phyloP scores from a whole-genome alignment of 2,329 filamentous ascomycete species.

The Lachnellula arida region DNA sequence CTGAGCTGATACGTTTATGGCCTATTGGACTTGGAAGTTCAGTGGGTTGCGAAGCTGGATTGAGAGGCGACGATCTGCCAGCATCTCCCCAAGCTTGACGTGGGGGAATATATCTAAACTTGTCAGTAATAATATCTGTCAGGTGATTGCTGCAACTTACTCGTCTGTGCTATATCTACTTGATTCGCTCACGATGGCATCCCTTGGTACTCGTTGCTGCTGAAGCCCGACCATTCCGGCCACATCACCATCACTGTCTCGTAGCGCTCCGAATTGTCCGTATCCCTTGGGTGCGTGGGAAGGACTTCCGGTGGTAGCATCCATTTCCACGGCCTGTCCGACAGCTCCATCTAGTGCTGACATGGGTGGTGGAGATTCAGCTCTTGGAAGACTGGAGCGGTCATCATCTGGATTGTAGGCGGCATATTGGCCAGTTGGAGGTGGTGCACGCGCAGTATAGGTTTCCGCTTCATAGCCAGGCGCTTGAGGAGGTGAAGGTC shows the following conservation, averaged over 20 bases:
- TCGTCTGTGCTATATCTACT: slow-evolving; percentile 70
- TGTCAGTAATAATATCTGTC: slow-evolving; percentile 16
- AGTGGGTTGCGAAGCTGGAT: slow-evolving; percentile 32
- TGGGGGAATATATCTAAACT: slow-evolving; percentile 46
- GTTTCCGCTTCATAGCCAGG: slow-evolving; percentile 14
- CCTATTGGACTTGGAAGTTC: slow-evolving; percentile 35
- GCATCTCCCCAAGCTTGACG: slow-evolving; percentile 50
- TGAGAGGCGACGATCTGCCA: slow-evolving; percentile 44
- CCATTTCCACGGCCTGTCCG: slow-evolving; percentile 75
- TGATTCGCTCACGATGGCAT: slow-evolving; percentile 56
- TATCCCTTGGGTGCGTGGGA: slow-evolving; percentile 37
- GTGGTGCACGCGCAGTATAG: slow-evolving; percentile 11
- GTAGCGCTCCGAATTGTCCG: slow-evolving; percentile 43
- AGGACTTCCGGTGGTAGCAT: slow-evolving; percentile 57
- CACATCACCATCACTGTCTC: slow-evolving; percentile 67
- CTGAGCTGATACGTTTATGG: slow-evolving; percentile 23
- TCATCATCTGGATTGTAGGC: slow-evolving; percentile 24
- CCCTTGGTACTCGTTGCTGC: slow-evolving; percentile 44
- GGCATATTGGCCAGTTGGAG: slow-evolving; percentile 20
- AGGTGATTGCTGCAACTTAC: slow-evolving; percentile 47
- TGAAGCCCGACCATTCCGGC: slow-evolving; percentile 70
- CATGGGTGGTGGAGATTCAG: slow-evolving; percentile 60
- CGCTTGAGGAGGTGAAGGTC: slow-evolving; percentile 17
- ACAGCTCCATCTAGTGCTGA: slow-evolving; percentile 41
- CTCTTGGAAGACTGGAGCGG: slow-evolving; percentile 47